These are phyloP conservation scores for Drechslerella coelobrocha DNA, from an alignment of 2,329 filamentous ascomycete species.

Conservation along the genomic window DNA sequence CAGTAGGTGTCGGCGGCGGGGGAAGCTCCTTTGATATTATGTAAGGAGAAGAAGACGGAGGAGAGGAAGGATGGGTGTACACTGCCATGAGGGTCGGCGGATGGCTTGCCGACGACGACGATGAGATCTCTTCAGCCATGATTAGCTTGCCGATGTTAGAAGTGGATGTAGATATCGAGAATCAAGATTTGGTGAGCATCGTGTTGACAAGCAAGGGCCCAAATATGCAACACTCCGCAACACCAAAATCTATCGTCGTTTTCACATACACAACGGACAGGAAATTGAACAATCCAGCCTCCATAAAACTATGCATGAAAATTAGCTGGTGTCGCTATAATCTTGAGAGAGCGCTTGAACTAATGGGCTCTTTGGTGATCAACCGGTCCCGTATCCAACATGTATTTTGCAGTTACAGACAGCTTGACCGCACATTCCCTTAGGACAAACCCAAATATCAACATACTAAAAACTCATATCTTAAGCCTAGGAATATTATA, in stretches of 20 bases:
- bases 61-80: constrained; percentile 28
- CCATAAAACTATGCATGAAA: too few species aligned
- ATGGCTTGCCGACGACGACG: constrained; percentile 29
- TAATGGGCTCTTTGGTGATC: too few species aligned
- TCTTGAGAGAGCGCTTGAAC: too few species aligned
- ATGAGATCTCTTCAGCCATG: not conserved
- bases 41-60: constrained; percentile 23
- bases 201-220: not conserved
- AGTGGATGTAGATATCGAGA: not conserved
- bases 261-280: not conserved
- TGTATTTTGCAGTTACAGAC: too few species aligned
- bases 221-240: constrained; percentile 34
- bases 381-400: too few species aligned
- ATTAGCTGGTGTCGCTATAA: too few species aligned
- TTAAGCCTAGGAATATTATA: too few species aligned
- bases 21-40: constrained; percentile 26
- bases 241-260: constrained; percentile 23
- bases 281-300: not conserved
- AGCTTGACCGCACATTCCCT: too few species aligned
- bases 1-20: constrained; percentile 33
- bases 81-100: constrained; percentile 31
- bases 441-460: too few species aligned
- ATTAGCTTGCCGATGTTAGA: not conserved
- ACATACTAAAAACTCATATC: too few species aligned
- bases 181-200: not conserved